Evolutionary conservation across 352 stramenopile species (phyloP).

Genomic region (Phytopythium chamaehyphon): DNA sequence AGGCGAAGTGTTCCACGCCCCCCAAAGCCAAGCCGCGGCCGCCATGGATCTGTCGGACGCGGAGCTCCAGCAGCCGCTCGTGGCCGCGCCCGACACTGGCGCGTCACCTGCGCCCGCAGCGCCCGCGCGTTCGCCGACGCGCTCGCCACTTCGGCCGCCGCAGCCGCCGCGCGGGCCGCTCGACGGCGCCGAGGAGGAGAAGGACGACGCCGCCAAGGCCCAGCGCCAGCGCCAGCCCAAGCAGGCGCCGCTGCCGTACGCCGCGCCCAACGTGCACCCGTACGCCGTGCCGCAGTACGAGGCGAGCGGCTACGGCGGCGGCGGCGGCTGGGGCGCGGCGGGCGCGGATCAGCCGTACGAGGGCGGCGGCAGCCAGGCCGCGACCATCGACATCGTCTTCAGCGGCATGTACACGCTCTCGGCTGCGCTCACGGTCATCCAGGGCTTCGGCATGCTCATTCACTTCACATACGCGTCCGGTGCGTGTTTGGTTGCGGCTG

Average conservation of each 20-base stretch:
- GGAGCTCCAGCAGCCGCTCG: slow-evolving; percentile 74
- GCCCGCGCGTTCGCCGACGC: neutral
- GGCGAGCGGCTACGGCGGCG: slow-evolving; percentile 48
- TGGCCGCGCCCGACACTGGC: slow-evolving; percentile 18
- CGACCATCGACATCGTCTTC: slow-evolving; percentile 77
- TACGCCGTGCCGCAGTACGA: slow-evolving; percentile 82
- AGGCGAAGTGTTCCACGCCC: slow-evolving; percentile 17
- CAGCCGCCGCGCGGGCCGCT: slow-evolving; percentile 15
- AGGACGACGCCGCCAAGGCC: slow-evolving; percentile 22
- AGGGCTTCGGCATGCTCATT: slow-evolving; percentile 85
- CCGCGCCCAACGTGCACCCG: slow-evolving; percentile 71
- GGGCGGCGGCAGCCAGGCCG: slow-evolving; percentile 31
- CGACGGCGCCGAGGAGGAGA: slow-evolving; percentile 55
- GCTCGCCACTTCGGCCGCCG: neutral
- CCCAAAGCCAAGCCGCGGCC: slow-evolving; percentile 9
- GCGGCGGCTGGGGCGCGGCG: slow-evolving; percentile 30
- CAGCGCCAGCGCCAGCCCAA: slow-evolving; percentile 11
- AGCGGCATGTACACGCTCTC: slow-evolving; percentile 86
- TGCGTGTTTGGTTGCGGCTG: slow-evolving; percentile 12
- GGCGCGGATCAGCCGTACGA: slow-evolving; percentile 36
- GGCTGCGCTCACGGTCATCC: slow-evolving; percentile 73
- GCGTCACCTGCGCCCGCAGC: slow-evolving; percentile 2
- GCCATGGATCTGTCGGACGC: slow-evolving; percentile 70
- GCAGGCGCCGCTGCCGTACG: slow-evolving; percentile 49
- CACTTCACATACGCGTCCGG: slow-evolving; percentile 51